A percentile compares a stretch with the other conserved stretches of the same genome.
phyloP scores from a whole-genome alignment of 2,329 filamentous ascomycete species.

The Penicillium verrucosum region DNA sequence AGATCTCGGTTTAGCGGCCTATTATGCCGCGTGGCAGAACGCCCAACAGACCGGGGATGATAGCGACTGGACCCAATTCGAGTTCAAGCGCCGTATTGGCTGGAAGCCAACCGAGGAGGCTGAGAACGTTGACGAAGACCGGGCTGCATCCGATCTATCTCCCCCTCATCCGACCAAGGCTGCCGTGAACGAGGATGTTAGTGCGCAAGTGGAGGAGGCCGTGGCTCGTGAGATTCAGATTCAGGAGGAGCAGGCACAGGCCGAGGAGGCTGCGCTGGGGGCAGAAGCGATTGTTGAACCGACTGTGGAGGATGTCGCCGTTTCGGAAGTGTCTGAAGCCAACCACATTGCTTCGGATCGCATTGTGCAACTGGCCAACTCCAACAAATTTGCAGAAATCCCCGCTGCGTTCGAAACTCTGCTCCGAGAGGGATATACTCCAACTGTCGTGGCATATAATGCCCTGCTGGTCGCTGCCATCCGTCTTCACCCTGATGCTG shows the following conservation, averaged over 20 bases:
- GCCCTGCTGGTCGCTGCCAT: constrained; percentile 82
- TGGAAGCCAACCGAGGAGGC: constrained; percentile 63
- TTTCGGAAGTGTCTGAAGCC: constrained; percentile 49
- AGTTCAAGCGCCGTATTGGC: constrained; percentile 82
- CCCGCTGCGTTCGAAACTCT: constrained; percentile 87
- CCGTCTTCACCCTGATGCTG: constrained; percentile 71
- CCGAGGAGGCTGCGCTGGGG: constrained; percentile 37
- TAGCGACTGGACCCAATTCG: constrained; percentile 86
- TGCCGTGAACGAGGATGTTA: constrained; percentile 46
- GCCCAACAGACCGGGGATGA: constrained; percentile 66
- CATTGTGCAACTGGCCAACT: constrained; percentile 68
- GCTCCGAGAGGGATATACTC: constrained; percentile 75
- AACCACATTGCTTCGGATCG: constrained; percentile 72
- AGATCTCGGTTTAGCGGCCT: constrained; percentile 76
- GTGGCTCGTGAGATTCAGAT: constrained; percentile 74
- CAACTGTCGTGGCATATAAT: constrained; percentile 86
- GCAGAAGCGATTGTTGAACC: constrained; percentile 30
- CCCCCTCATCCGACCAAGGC: constrained; percentile 61
- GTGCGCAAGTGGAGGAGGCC: constrained; percentile 81
- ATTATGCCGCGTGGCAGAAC: constrained; percentile 86
- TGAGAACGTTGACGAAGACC: constrained; percentile 33
- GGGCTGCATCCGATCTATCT: constrained; percentile 44
- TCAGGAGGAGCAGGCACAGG: constrained; percentile 50
- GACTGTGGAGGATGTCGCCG: constrained; percentile 39
- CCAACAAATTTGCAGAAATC: constrained; percentile 78